Percentiles rank a stretch among this genome's conserved stretches.
Conservation (phyloP, 2,329 filamentous ascomycete genomes). For the Penicillium sp. region DNA sequence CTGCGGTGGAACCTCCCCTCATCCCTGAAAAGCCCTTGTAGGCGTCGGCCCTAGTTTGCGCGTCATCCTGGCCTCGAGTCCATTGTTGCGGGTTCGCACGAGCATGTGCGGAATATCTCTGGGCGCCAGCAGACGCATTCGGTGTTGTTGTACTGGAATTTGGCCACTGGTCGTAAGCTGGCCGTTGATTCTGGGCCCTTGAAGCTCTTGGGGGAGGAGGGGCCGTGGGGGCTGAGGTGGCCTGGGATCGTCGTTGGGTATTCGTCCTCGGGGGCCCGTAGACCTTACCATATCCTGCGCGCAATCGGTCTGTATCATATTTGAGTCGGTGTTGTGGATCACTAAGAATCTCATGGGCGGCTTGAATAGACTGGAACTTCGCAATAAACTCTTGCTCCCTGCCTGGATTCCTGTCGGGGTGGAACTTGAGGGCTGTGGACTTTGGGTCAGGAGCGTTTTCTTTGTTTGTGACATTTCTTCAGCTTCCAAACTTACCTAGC, state of each 20-base stretch:
- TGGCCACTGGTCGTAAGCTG: conserved; percentile 12
- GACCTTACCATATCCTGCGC: conserved; percentile 45
- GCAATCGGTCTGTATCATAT: conserved; percentile 63
- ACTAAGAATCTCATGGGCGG: conserved; percentile 75
- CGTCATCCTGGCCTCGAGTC: conserved; percentile 40
- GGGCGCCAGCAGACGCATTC: conserved; percentile 37
- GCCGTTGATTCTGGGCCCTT: conserved; percentile 25
- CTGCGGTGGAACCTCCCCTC: conserved; percentile 30
- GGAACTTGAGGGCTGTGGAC: conserved; percentile 71
- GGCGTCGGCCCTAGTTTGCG: conserved; percentile 45
- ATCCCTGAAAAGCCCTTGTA: conserved; percentile 49
- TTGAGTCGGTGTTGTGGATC: conserved; percentile 60
- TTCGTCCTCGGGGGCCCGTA: conserved; percentile 33
- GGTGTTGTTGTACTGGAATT: conserved; percentile 25
- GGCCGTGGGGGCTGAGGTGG: conserved; percentile 13
- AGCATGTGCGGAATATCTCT: conserved; percentile 43
- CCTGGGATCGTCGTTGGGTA: conserved; percentile 30
- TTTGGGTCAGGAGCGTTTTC: conserved; percentile 9
- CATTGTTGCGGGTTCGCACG: conserved; percentile 43
- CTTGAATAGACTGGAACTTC: conserved; percentile 83
- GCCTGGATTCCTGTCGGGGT: conserved; percentile 86
- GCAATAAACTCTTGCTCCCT: conserved; percentile 75
- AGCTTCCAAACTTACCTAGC: conserved; percentile 58
- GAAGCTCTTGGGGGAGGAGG: conserved; percentile 20
- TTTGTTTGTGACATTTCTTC: background rate